Evolutionary conservation across 768 basidiomycete species (phyloP), one percentile per base, ranked within the genome.

Genomic region (Macrocybe gigantea): DNA sequence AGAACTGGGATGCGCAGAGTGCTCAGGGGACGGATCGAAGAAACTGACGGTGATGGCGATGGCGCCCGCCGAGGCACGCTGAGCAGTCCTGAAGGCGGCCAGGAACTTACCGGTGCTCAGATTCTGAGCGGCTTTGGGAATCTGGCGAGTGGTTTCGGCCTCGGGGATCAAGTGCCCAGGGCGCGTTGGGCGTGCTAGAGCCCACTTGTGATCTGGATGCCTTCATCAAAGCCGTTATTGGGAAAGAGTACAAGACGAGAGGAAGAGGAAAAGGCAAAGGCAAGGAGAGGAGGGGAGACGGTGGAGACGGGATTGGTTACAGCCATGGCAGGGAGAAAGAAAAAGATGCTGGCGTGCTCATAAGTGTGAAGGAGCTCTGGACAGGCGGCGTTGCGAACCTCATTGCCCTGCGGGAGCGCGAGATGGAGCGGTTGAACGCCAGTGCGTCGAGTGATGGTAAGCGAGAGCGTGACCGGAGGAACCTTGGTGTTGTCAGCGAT

Each of bases 151-250:
- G 75, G 72, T 10, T 46, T 76, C 32, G 72, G 64, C 33, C 65
- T 68, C 31, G 56, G 61, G 62, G 60, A 11, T 33, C 51, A 47
- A 41, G 44, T n/a, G 50, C 7, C 22, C 34, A 43, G 32, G 41
- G 74, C 5, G 69, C 73, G 1, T 72, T 66, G 4, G 62, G 66
- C 42, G 61, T 80, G n/a, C 53, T 72, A 33, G 69, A 70, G 9
- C 66, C 73, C 32, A 79, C 76, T 7, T 57, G 69, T 7, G 82
- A 88, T 54, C 57, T 89, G 37, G 70, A 64, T 5, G 60, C 58
- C 8, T 75, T 88, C 54, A 73, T 82, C 38, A 67, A 64, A 43
- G 62, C 69, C 33, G 60, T 82, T 6, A 52, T 72, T 36, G 70
- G 49, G 49, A 60, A 57, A 40, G 74, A 71, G 37, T 22, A 22